Evolutionary conservation across 2,329 filamentous ascomycete species (phyloP).

Genomic region (Penicillium sp.): DNA sequence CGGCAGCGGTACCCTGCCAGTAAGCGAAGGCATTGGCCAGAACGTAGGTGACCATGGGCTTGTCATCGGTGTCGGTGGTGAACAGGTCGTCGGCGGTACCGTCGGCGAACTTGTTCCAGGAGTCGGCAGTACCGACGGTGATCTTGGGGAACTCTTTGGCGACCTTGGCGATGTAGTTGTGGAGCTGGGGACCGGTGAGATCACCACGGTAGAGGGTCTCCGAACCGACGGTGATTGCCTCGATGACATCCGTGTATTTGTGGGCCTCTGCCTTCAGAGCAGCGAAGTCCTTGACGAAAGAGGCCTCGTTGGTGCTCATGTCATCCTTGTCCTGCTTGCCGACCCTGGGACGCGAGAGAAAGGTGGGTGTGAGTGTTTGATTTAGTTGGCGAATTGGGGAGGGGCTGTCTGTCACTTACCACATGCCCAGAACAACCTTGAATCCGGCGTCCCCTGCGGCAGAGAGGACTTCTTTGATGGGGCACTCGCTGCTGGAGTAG

Average conservation of each 20-base stretch:
- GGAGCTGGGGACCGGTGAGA: slow-evolving; percentile 64
- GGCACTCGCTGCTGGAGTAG: slow-evolving; percentile 70
- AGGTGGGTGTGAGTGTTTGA: background rate
- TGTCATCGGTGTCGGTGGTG: slow-evolving; percentile 47
- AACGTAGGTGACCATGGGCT: slow-evolving; percentile 62
- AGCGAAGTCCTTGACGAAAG: slow-evolving; percentile 64
- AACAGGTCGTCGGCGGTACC: slow-evolving; percentile 66
- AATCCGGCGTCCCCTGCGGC: slow-evolving; percentile 68
- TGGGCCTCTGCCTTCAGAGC: slow-evolving; percentile 55
- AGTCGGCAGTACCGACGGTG: slow-evolving; percentile 70
- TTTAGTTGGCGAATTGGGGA: background rate
- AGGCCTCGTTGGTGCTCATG: slow-evolving; percentile 51
- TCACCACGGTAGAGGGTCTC: slow-evolving; percentile 72
- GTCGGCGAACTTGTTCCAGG: slow-evolving; percentile 73
- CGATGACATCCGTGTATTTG: slow-evolving; percentile 61
- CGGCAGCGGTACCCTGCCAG: slow-evolving; percentile 68
- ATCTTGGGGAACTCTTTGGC: slow-evolving; percentile 59
- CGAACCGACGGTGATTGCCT: slow-evolving; percentile 72
- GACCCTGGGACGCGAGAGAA: slow-evolving; percentile 25
- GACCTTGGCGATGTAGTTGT: slow-evolving; percentile 65
- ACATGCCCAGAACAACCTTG: slow-evolving; percentile 72
- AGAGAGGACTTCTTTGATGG: slow-evolving; percentile 65
- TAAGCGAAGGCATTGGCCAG: slow-evolving; percentile 73
- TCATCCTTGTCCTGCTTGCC: slow-evolving; percentile 19
- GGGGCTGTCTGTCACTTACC: slow-evolving; percentile 51